Evolutionary conservation across 2,329 filamentous ascomycete genomes (phyloP), one percentile per base, ranked within the genome.

Genomic region (Verticillium albo-atrum): DNA sequence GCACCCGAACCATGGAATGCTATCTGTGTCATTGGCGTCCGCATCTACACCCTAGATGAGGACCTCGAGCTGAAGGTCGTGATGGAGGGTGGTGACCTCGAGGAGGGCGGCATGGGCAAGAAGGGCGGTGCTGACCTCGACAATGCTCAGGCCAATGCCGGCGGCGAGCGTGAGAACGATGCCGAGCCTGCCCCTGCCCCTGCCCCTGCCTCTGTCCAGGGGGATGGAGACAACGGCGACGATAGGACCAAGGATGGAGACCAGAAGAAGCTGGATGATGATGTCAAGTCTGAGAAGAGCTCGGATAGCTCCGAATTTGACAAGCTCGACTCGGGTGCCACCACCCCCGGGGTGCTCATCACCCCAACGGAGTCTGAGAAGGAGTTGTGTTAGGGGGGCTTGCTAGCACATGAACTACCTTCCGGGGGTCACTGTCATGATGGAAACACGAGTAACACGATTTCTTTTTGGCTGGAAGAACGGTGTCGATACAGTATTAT

Each of bases 1-100:
- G 74, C 78, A 65, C 71, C 79, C 0, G 79, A 83, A 26, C 81
- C 83, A 1, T 88, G 86, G 85, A 87, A 88, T 67, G 85, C 85
- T 4, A 79, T 88, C 53, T 82, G 79, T 57, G 81, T 87, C 20
- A 79, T 88, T 0, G 85, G 86, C 0, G 73, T 88, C 56, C 79
- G 84, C 4, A 81, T 88, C 6, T 88, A 87, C 69, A 82, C 81
- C 66, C 84, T 82, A 69, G 82, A 87, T 67, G 77, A 79, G 52
- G 71, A 75, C 32, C 72, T 86, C 3, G 78, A 83, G 68, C 70
- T 85, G n/a, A 75, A 77, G 37, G 79, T 83, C 14, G 80, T 85
- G 23, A 78, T 85, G 71, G 82, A 85, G 66, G 82, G 81, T 42
- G 82, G 80, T 26, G 75, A 79, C 64, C 74, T 84, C 3, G 71